Conservation (phyloP, 495 filamentous ascomycete genomes). For the Schizothecium vesticola region DNA sequence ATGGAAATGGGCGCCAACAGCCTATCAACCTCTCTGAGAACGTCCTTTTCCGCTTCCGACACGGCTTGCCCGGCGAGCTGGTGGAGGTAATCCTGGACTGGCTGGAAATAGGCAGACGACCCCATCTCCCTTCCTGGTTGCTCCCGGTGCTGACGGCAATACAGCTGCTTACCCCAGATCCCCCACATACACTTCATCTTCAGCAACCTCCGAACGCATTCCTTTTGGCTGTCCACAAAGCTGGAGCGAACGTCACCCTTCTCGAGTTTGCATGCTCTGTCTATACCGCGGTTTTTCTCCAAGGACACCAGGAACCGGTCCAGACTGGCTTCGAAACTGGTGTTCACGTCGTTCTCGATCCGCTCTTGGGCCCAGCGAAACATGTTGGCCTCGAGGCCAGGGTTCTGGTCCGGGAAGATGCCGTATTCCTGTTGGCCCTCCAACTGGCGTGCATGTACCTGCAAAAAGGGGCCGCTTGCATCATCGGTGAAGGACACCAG, state of each 20-base stretch:
- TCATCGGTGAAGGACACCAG: not conserved
- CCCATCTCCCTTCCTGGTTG: not conserved
- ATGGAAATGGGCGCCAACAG: not conserved
- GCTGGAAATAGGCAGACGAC: not conserved
- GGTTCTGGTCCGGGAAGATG: not conserved
- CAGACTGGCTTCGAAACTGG: slow-evolving; percentile 15
- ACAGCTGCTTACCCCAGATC: slow-evolving; percentile 20
- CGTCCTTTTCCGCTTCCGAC: slow-evolving; percentile 17
- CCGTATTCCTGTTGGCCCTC: not conserved
- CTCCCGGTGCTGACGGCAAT: not conserved
- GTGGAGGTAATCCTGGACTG: slow-evolving; percentile 18
- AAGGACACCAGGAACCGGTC: slow-evolving; percentile 16
- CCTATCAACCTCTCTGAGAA: slow-evolving; percentile 15
- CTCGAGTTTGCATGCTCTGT: not conserved
- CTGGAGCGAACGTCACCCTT: not conserved
- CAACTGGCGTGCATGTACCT: not conserved
- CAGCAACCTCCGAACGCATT: slow-evolving; percentile 14
- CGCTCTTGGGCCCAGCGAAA: slow-evolving; percentile 11
- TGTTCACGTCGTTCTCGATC: not conserved
- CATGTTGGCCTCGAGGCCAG: not conserved
- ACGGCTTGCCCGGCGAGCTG: slow-evolving; percentile 15
- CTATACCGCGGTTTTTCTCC: not conserved
- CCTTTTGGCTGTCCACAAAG: not conserved
- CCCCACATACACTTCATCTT: slow-evolving; percentile 24
- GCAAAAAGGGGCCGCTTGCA: not conserved